Percentiles rank a stretch among this genome's conserved stretches.
These are phyloP conservation scores for Catunica adiposa DNA, from an alignment of 2,329 filamentous ascomycete species.

Conservation along the genomic window DNA sequence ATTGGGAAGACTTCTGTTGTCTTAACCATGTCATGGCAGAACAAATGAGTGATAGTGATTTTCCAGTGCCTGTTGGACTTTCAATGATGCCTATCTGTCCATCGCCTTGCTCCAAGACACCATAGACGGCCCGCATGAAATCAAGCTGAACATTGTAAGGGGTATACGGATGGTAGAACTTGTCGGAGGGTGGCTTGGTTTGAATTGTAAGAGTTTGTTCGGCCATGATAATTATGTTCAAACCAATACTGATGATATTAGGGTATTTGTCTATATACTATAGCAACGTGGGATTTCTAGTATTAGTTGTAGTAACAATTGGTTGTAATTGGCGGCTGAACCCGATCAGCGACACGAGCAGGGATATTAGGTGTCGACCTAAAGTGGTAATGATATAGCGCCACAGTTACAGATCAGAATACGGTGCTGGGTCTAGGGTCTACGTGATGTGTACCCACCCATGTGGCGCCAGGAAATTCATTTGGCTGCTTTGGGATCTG, in stretches of 20 bases:
- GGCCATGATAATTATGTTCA: neutral
- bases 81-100: constrained; percentile 79
- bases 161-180: constrained; percentile 76
- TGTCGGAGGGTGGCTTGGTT: constrained; percentile 15
- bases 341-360: too few species aligned
- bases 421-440: neutral
- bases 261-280: neutral
- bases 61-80: constrained; percentile 83
- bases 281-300: neutral
- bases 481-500: neutral
- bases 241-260: neutral
- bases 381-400: neutral
- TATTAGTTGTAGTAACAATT: neutral
- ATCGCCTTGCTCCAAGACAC: constrained; percentile 51
- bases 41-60: constrained; percentile 84
- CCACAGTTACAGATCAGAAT: constrained; percentile 10
- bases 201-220: neutral
- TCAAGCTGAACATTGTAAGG: constrained; percentile 77
- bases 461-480: constrained; percentile 2
- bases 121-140: constrained; percentile 74
- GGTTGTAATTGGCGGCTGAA: too few species aligned
- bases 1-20: constrained; percentile 50
- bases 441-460: neutral
- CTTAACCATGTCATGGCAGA: constrained; percentile 83
- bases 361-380: neutral